Evolutionary conservation across 306 rosid species (phyloP).

Genomic region (Luffa acutangula): DNA sequence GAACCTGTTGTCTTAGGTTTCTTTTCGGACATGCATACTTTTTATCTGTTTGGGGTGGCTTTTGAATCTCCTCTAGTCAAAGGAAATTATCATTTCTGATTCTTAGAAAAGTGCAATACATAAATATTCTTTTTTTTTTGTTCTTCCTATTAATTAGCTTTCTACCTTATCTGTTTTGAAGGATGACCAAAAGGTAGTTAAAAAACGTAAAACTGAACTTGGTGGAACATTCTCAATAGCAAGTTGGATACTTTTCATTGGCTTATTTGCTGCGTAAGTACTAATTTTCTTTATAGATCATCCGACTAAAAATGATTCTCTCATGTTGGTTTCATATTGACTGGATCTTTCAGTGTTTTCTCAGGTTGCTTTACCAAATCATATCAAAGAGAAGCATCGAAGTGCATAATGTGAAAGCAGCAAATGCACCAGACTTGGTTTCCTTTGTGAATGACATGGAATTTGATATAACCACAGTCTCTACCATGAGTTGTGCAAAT

Average conservation of each 20-base stretch:
- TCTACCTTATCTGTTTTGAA: constrained; percentile 21
- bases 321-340: constrained; percentile 19
- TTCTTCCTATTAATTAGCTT: constrained; percentile 14
- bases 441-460: constrained; percentile 73
- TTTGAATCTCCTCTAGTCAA: background rate
- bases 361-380: constrained; percentile 89
- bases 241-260: constrained; percentile 89
- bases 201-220: constrained; percentile 95
- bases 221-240: constrained; percentile 96
- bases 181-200: constrained; percentile 83
- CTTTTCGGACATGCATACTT: background rate
- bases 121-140: background rate
- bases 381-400: constrained; percentile 82
- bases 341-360: constrained; percentile 32
- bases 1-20: background rate
- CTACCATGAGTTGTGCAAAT: constrained; percentile 88
- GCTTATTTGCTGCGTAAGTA: constrained; percentile 90
- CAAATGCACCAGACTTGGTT: constrained; percentile 61
- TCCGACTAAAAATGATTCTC: background rate
- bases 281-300: constrained; percentile 3
- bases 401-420: constrained; percentile 83
- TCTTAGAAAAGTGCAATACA: background rate
- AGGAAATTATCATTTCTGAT: background rate
- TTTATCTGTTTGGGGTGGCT: background rate
- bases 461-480: constrained; percentile 73